Base-by-base conservation (phyloP, 2,329 filamentous ascomycete genomes). In the Colletotrichum cordylinicola region DNA sequence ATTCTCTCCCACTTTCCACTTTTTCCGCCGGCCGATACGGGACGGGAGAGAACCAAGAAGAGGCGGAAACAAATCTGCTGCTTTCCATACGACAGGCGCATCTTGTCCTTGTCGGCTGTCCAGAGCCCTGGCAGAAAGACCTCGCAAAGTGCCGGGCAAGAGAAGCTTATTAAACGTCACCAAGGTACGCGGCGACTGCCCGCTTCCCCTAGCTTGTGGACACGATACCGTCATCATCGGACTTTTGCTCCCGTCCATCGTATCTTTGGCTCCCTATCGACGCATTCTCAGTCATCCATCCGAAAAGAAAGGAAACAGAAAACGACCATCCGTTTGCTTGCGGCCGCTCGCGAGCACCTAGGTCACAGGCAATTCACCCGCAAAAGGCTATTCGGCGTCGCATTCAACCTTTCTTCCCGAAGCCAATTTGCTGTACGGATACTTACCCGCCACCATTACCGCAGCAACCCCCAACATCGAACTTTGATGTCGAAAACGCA, bases 391-490 rank as follows among this genome's bases (percentile, higher is more conserved):
- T 75, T 56, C 48, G 6, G 37, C 56, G 21, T 61, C 65, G 12
- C 55, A 37, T 29, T 68, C 68, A 61, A 31, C 27, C 35, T 64
- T 58, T 21, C 33, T 33, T 61, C 18, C 62, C 61, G 56, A 74
- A 75, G 62, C 56, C 69, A 73, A 73, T 33, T 64, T 29, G 43
- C 64, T 21, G 43, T 52, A 52, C 43, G n/a, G n/a, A 52, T 52
- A 31, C 55, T 13, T 24, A 37, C 64, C 35, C 70, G 43, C 70
- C 43, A 48, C 58, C 35, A 75, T 73, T 73, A 39, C 73, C 56
- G 66, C 65, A 60, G 70, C 73, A 73, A 75, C 65, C 48, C 27
- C 39, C 31, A 31, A 35, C 58, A 35, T 61, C n/a, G 58, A 73
- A 73, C 65, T 68, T 56, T 73, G 16, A 29, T 35, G 43, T 55